Evolutionary conservation across 1,284 basidiomycete species (phyloP), one percentile per base, ranked within the genome.

Genomic region (Papiliotrema nemorosa): DNA sequence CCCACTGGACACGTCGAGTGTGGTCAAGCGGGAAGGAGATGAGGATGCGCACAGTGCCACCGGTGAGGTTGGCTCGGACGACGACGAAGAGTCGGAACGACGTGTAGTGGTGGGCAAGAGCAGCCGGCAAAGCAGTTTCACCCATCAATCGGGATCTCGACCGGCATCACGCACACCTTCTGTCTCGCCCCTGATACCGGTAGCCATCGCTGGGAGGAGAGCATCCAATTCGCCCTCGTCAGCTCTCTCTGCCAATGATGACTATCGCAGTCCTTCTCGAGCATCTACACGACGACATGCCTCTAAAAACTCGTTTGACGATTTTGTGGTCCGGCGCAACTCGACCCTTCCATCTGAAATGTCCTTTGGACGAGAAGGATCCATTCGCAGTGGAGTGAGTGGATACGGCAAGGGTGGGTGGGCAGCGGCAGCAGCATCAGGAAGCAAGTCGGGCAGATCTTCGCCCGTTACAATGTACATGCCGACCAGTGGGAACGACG

Each of bases 361-460:
- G 4, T 66, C 62, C 0, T 59, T 53, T 25, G 57, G 53, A 2
- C 46, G 37, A 1, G 64, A 58, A 33, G 59, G 55, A 2, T 64
- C 59, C 34, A 27, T 60, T 13, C 38, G 52, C 31, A 57, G 55
- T 18, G 53, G 53, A 22, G 54, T 43, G 9, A 59, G 55, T 44
- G 69, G 64, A 5, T 62, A 57, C 29, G 70, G 70, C 10, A 69
- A 67, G 50, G 70, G 70, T 2, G 70, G 70, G 16, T 73, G 69
- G 69, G 70, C 70, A 14, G 69, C 66, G 1, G 58, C 60, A 1
- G 61, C 64, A 31, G 49, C 55, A 0, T 31, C 29, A 14, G 29
- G 29, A 7, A 34, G 22, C 4, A 25, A 49, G 21, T 62, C 61
- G 2, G 57, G 61, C 2, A 44, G 59, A 2, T 38, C 57, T 14